Conservation (phyloP, 139 green algal species). For the Tetraselmis chui region DNA sequence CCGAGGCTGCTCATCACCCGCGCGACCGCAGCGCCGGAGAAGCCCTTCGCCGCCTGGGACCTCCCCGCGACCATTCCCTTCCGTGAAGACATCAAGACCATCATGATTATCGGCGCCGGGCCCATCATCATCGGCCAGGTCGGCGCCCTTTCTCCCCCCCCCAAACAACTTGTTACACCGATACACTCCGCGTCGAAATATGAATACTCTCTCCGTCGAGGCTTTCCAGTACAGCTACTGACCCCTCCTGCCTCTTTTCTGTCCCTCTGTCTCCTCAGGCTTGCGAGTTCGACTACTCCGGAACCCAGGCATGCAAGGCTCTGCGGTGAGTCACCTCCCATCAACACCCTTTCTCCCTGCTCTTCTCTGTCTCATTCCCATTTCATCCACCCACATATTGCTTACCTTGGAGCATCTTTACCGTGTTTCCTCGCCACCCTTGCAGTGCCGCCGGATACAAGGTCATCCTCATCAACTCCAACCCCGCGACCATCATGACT, state of each 20-base stretch:
- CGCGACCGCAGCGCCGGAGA: neutral
- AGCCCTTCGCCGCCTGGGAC: neutral
- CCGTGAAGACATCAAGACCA: constrained; percentile 74
- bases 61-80: constrained; percentile 17
- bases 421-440: neutral
- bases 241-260: neutral
- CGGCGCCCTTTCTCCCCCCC: neutral
- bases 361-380: neutral
- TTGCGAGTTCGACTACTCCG: constrained; percentile 99
- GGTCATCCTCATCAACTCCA: constrained; percentile 96
- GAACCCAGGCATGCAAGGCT: constrained; percentile 97
- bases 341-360: neutral
- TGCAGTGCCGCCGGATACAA: constrained; percentile 88
- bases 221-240: neutral
- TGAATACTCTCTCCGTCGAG: neutral
- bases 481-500: constrained; percentile 99
- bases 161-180: too few relatives aligned
- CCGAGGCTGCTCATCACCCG: neutral
- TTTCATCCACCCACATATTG: neutral
- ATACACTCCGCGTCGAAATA: too few relatives aligned
- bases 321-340: constrained; percentile 58
- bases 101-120: constrained; percentile 89
- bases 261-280: constrained; percentile 48
- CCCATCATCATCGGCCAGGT: constrained; percentile 98
- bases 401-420: neutral